phyloP scores from a whole-genome alignment of 768 basidiomycete genomes.

The Calocybe gangraenosa region DNA sequence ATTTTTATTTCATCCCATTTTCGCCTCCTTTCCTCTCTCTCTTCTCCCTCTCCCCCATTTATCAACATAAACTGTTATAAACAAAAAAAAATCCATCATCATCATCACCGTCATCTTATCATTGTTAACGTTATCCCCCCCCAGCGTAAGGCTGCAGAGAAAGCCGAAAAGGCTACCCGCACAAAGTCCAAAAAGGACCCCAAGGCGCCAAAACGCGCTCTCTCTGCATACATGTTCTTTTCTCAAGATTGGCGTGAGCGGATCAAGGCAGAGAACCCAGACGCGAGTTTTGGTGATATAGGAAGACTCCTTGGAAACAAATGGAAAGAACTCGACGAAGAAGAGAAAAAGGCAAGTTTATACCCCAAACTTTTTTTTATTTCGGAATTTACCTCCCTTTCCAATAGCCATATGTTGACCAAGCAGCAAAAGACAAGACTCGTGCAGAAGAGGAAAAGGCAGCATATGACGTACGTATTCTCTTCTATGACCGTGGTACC shows the following conservation, averaged over 20 bases:
- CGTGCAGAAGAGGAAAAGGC: constrained; percentile 81
- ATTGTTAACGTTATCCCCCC: background rate
- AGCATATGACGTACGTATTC: constrained; percentile 40
- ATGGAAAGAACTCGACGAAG: constrained; percentile 93
- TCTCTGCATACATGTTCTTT: constrained; percentile 99
- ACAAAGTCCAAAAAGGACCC: constrained; percentile 69
- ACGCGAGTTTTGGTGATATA: constrained; percentile 90
- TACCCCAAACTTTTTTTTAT: background rate
- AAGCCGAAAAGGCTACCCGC: constrained; percentile 56
- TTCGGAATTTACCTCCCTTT: constrained; percentile 7
- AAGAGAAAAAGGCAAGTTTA: constrained; percentile 85
- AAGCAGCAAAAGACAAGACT: constrained; percentile 82
- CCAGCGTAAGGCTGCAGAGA: constrained; percentile 75
- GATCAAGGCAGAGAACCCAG: constrained; percentile 95
- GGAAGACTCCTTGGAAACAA: constrained; percentile 94
- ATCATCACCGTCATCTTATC: background rate
- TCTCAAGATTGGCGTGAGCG: constrained; percentile 92
- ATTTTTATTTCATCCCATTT: background rate
- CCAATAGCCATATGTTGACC: constrained; percentile 78
- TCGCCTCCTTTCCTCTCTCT: constrained; percentile 6
- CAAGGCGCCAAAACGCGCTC: constrained; percentile 85
- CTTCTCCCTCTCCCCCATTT: constrained; percentile 7
- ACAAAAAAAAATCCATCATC: no score
- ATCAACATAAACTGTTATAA: background rate
- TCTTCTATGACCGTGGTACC: no score